A percentile compares a stretch with the other conserved stretches of the same genome.
Evolutionary conservation across 495 filamentous ascomycete species (phyloP).

Genomic region (Lophium mytilinum): DNA sequence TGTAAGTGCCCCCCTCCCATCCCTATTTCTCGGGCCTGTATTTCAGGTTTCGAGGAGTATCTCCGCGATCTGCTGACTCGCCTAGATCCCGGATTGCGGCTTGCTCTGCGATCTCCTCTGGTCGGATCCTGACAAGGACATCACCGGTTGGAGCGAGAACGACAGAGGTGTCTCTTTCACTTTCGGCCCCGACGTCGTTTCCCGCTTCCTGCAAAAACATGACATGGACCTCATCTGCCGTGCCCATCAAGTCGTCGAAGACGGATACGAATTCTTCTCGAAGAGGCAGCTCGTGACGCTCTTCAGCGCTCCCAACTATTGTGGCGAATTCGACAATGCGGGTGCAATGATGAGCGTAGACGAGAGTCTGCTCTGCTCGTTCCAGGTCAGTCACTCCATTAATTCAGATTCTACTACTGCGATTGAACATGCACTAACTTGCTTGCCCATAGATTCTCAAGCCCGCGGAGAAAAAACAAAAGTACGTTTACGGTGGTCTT

Average conservation of each 20-base stretch:
- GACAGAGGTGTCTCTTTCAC: constrained; percentile 98
- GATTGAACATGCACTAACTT: constrained; percentile 5
- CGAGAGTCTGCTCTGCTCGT: constrained; percentile 94
- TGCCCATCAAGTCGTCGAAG: constrained; percentile 97
- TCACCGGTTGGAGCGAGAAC: constrained; percentile 99
- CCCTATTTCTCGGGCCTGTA: neutral
- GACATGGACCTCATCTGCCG: constrained; percentile 99
- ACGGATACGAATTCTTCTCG: constrained; percentile 99
- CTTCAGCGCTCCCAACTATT: constrained; percentile 98
- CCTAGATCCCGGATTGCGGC: constrained; percentile 94
- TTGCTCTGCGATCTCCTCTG: constrained; percentile 95
- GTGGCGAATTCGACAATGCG: constrained; percentile 98
- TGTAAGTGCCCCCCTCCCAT: constrained; percentile 50
- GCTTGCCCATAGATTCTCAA: constrained; percentile 71
- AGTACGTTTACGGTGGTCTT: constrained; percentile 93
- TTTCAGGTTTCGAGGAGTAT: constrained; percentile 23
- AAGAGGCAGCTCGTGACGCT: constrained; percentile 96
- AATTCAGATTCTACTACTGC: neutral
- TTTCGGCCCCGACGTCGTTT: constrained; percentile 97
- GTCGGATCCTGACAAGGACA: constrained; percentile 99
- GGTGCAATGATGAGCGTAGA: constrained; percentile 99
- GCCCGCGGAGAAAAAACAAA: constrained; percentile 99
- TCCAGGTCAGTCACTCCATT: constrained; percentile 67
- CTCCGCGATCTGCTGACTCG: constrained; percentile 42
- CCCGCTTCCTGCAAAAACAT: constrained; percentile 97